Conservation (phyloP, 2,329 filamentous ascomycete genomes). For the Diaporthe destruens region DNA sequence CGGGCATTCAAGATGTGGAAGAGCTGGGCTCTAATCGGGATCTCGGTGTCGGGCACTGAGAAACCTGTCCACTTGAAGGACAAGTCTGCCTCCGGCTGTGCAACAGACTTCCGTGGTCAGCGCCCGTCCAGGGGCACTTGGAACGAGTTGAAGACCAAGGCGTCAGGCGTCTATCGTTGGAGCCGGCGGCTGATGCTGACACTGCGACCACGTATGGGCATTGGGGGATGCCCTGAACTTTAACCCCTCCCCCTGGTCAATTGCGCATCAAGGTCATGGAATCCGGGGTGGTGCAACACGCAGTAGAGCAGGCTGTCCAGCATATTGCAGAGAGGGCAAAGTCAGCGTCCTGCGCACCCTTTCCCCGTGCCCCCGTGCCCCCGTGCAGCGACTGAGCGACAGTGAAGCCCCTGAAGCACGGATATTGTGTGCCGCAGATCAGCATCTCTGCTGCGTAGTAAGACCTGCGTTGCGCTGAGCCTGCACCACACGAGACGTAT, state of each 20-base stretch:
- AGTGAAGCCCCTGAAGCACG: slow-evolving; percentile 26
- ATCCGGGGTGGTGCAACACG: neutral
- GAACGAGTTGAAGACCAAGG: neutral
- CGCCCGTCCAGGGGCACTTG: neutral
- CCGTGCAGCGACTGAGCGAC: slow-evolving; percentile 6
- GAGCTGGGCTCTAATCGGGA: neutral
- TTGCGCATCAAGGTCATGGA: neutral
- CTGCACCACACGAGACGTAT: slow-evolving; percentile 11
- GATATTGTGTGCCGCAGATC: slow-evolving; percentile 33
- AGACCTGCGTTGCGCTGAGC: slow-evolving; percentile 4
- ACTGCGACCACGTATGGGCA: neutral
- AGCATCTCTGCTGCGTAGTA: slow-evolving; percentile 32
- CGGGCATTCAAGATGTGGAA: neutral
- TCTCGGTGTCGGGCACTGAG: neutral
- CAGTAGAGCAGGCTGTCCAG: neutral
- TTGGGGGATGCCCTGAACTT: slow-evolving; percentile 7
- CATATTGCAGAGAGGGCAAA: neutral
- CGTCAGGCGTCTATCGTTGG: neutral
- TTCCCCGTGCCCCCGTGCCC: no score
- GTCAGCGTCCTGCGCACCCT: neutral
- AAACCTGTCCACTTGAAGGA: neutral
- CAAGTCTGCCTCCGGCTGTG: neutral
- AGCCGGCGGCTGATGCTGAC: slow-evolving; percentile 9
- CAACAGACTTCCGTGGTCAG: neutral
- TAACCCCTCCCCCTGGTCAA: slow-evolving; percentile 3